phyloP scores from a whole-genome alignment of 257 asterid species.

The Solanum sitiens region DNA sequence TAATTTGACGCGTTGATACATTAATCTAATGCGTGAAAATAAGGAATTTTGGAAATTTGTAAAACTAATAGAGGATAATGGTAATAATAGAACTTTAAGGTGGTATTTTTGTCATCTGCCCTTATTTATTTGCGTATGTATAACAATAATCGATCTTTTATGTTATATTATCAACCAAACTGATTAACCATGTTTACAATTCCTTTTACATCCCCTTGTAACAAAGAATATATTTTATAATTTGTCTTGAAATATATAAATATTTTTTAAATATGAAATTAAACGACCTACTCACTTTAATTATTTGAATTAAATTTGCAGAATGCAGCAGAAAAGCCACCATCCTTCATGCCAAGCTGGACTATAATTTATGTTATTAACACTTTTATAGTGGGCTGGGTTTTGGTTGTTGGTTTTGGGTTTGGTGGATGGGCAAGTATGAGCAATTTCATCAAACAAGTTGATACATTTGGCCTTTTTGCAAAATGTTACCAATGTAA shows the following conservation, averaged over 20 bases:
- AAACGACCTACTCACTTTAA: neutral
- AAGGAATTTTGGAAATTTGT: too few relatives aligned
- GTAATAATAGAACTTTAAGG: too few relatives aligned
- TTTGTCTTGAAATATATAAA: neutral
- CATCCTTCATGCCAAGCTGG: constrained; percentile 77
- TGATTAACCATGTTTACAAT: neutral
- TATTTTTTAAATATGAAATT: neutral
- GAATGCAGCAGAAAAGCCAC: constrained; percentile 97
- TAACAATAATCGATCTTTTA: too few relatives aligned
- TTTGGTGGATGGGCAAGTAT: constrained; percentile 98
- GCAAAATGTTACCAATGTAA: constrained; percentile 94
- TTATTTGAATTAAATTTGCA: constrained; percentile 11
- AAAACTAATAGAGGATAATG: too few relatives aligned
- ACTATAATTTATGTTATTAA: constrained; percentile 60
- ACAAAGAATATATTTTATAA: neutral
- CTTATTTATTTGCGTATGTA: too few relatives aligned
- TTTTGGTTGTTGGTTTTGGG: constrained; percentile 72
- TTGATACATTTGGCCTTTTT: constrained; percentile 81
- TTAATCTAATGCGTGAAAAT: too few relatives aligned
- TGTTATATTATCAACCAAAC: too few relatives aligned
- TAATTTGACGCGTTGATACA: too few relatives aligned
- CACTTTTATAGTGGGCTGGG: constrained; percentile 60
- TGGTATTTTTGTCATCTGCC: too few relatives aligned
- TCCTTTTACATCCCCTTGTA: neutral
- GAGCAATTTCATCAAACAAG: constrained; percentile 67